Conservation (phyloP, 1,139 yeast genomes). For the Lodderomyces pseudojiufengensis region DNA sequence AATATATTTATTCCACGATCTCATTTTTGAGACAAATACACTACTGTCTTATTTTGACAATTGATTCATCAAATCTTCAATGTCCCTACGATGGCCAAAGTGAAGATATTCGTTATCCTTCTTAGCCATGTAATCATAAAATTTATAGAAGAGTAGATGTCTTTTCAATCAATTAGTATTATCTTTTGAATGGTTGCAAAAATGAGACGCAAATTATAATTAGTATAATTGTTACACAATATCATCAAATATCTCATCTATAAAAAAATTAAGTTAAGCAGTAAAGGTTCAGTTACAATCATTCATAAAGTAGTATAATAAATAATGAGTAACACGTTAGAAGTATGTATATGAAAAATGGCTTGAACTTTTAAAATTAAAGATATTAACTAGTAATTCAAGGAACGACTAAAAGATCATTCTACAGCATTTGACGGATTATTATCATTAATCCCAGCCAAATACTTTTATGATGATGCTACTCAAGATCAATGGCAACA, state of each 20-base stretch:
- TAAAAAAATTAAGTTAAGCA: background rate
- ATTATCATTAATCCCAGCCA: slow-evolving; percentile 87
- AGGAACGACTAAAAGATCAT: slow-evolving; percentile 81
- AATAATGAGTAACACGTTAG: slow-evolving; percentile 24
- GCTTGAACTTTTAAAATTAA: slow-evolving; percentile 12
- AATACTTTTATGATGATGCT: slow-evolving; percentile 79
- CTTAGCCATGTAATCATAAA: too few species aligned
- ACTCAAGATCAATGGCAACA: slow-evolving; percentile 88
- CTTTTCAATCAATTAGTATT: too few species aligned
- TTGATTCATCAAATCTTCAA: too few species aligned
- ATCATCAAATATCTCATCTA: background rate
- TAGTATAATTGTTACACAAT: background rate
- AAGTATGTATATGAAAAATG: slow-evolving; percentile 34
- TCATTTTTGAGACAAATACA: too few species aligned
- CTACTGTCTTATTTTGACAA: too few species aligned
- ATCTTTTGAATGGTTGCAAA: too few species aligned
- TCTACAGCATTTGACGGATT: slow-evolving; percentile 89
- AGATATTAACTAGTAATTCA: slow-evolving; percentile 23
- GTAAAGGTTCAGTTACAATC: too few species aligned
- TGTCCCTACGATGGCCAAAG: too few species aligned
- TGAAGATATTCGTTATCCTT: too few species aligned
- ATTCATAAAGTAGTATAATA: slow-evolving; percentile 2
- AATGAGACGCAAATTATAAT: too few species aligned
- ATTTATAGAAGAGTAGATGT: too few species aligned
- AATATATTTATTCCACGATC: too few species aligned